Percentiles rank a stretch among this genome's conserved stretches.
These are phyloP conservation scores for Dispira parvispora DNA, from an alignment of 192 early-diverging fungal species.

Conservation along the genomic window DNA sequence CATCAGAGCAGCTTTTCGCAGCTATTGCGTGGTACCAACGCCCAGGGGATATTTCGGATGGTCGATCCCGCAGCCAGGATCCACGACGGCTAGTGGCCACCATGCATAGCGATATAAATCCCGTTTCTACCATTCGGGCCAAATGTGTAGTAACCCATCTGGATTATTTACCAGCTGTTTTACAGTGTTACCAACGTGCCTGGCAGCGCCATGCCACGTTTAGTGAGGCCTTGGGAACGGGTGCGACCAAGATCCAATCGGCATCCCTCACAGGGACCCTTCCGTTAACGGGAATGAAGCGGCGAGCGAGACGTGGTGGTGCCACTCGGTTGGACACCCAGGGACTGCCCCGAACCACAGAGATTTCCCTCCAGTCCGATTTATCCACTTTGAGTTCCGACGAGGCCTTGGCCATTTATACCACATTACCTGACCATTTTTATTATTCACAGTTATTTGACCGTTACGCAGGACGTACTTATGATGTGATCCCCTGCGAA, in stretches of 20 bases:
- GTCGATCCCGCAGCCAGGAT: slow-evolving; percentile 41
- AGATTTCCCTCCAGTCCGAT: not conserved
- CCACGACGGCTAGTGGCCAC: slow-evolving; percentile 61
- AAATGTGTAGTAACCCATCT: slow-evolving; percentile 60
- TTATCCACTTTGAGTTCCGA: slow-evolving; percentile 1
- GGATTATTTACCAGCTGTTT: slow-evolving; percentile 26
- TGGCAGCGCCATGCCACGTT: slow-evolving; percentile 18
- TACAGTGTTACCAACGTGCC: slow-evolving; percentile 18
- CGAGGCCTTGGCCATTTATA: slow-evolving; percentile 41
- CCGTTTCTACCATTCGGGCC: slow-evolving; percentile 59
- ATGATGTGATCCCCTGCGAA: slow-evolving; percentile 69
- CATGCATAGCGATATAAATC: slow-evolving; percentile 79
- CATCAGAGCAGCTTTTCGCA: slow-evolving; percentile 26
- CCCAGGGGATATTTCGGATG: slow-evolving; percentile 50
- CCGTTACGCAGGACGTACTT: slow-evolving; percentile 71
- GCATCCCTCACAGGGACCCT: not conserved
- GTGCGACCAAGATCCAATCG: not conserved
- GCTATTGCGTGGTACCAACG: slow-evolving; percentile 61
- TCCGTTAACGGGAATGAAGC: not conserved
- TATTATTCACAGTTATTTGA: slow-evolving; percentile 83
- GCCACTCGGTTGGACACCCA: not conserved
- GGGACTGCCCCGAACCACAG: not conserved
- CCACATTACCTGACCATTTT: slow-evolving; percentile 49
- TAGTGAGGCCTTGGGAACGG: not conserved
- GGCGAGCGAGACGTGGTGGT: not conserved